A percentile compares a stretch with the other conserved stretches of the same genome.
phyloP scores from a whole-genome alignment of 208 protist genomes.

The Leishmania braziliensis region DNA sequence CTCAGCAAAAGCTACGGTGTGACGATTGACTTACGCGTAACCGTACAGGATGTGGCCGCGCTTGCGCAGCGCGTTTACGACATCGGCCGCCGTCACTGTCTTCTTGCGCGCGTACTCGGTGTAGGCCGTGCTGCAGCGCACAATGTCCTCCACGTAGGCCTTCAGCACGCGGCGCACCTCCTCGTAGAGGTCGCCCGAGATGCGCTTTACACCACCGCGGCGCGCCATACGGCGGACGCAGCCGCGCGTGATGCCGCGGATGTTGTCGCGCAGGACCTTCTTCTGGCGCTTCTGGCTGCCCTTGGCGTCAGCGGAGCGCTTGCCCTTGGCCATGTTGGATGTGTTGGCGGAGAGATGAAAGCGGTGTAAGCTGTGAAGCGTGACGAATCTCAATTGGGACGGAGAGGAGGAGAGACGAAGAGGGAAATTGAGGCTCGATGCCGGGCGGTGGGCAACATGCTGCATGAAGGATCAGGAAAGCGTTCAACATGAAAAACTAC shows the following conservation, averaged over 20 bases:
- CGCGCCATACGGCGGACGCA: conserved; percentile 90
- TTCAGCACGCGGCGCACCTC: conserved; percentile 82
- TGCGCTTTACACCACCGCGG: conserved; percentile 92
- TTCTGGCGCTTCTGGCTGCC: background rate
- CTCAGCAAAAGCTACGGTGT: no score
- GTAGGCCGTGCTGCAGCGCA: conserved; percentile 84
- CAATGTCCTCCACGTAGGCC: conserved; percentile 80
- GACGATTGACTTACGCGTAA: conserved; percentile 62
- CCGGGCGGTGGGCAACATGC: no score
- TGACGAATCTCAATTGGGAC: no score
- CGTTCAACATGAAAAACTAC: no score
- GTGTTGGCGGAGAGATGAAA: no score
- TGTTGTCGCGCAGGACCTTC: background rate
- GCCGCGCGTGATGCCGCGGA: conserved; percentile 29
- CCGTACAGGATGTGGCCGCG: conserved; percentile 90
- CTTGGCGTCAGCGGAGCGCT: conserved; percentile 36
- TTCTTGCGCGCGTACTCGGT: conserved; percentile 83
- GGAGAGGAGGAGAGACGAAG: no score
- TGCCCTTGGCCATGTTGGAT: conserved; percentile 72
- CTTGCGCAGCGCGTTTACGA: conserved; percentile 90
- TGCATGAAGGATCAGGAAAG: no score
- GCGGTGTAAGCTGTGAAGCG: no score
- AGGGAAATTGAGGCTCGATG: no score
- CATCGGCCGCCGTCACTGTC: conserved; percentile 85
- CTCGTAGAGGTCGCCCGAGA: conserved; percentile 70